Conservation (phyloP, 2,329 filamentous ascomycete genomes). For the Bretziella fagacearum region DNA sequence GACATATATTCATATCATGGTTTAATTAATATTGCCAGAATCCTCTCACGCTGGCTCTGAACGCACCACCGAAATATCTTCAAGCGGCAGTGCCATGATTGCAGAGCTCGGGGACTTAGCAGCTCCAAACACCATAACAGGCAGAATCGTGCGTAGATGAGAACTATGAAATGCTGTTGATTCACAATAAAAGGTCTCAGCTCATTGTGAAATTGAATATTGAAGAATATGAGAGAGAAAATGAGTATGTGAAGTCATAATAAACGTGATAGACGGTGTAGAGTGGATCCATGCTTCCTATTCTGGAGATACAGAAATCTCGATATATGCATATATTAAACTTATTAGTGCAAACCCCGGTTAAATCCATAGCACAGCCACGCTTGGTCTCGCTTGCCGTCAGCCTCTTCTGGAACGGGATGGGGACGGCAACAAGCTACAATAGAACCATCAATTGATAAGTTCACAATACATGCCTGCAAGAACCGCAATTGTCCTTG, state of each 20-base stretch:
- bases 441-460: too few relatives aligned
- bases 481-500: too few relatives aligned
- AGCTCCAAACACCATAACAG: conserved; percentile 9
- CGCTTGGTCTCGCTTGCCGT: too few relatives aligned
- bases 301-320: too few relatives aligned
- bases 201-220: not conserved
- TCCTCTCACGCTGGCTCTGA: conserved; percentile 31
- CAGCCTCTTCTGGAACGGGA: too few relatives aligned
- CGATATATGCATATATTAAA: too few relatives aligned
- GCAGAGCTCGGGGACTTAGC: conserved; percentile 6
- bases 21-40: not conserved
- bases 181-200: not conserved
- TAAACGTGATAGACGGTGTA: not conserved
- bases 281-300: too few relatives aligned
- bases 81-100: conserved; percentile 12
- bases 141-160: not conserved
- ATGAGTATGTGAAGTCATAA: not conserved
- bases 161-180: not conserved
- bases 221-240: not conserved
- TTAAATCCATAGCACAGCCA: too few relatives aligned
- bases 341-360: too few relatives aligned
- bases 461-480: too few relatives aligned
- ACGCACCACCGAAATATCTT: conserved; percentile 16
- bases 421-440: too few relatives aligned
- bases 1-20: not conserved